Base-by-base conservation (phyloP, 495 filamentous ascomycete genomes). In the Aspergillus avenaceus region DNA sequence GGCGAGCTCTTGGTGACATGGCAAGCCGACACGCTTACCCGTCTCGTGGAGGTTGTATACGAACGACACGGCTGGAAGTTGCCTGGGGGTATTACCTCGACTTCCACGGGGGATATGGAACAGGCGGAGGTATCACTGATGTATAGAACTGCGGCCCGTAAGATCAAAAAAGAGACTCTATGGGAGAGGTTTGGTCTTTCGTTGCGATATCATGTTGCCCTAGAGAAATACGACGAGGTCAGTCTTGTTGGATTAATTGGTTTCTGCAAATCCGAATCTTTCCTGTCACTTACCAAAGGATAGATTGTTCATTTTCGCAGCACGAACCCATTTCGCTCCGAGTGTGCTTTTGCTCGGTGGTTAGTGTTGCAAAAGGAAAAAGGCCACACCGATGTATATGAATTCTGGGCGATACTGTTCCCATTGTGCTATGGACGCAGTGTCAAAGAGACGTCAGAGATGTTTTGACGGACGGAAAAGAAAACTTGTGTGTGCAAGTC, bases 11-110 rank as follows among this genome's bases (percentile, higher is more conserved):
- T 70, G 29, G 52, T 53, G 19, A 67, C 58, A 34, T 73, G 68
- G 66, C 65, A 73, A 48, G 68, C 68, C 12, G 64, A 73, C 47
- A 58, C 59, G 18, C 57, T 73, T 18, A 73, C 70, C 4, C 67
- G 68, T 19, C 59, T 73, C 8, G 61, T 73, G 38, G 68, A 70
- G 29, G 59, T 67, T n/a, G 58, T 65, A 28, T 58, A 65, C 51
- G 52, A 59, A 21, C 50, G 41, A 7, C 61, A 68, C 32, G 32
- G 47, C 9, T 56, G 53, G 45, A 63, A 58, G 47, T 26, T 70
- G 26, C 58, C 61, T 0, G 46, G 43, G 11, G 59, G 56, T 11
- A 24, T 65, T n/a, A 45, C 45, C 16, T 49, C 67, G 6, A 50
- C 55, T 8, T 47, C 61, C 18, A 45, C 26, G 8, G 40, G 47